Base-by-base conservation (phyloP, 108 stramenopile genomes). In the Thalassiosira profunda region DNA sequence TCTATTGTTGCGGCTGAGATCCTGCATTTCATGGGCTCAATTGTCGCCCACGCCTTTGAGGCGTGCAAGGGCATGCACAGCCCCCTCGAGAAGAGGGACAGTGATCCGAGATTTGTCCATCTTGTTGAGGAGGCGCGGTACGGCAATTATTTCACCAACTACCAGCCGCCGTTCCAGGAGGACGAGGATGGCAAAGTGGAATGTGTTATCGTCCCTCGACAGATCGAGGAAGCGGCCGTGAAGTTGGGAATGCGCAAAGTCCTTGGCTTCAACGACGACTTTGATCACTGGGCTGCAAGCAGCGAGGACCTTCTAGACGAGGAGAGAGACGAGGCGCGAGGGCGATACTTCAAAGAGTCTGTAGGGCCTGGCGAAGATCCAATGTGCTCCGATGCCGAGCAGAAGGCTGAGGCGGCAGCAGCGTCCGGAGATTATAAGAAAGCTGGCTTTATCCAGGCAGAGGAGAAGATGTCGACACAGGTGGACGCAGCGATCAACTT, bases 1-100 rank as follows among this genome's bases (percentile, higher is more conserved):
- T 28, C 28, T 18, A 9, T 4, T 11, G 25, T 63, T n/a, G 52
- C 62, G 4, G 53, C 62, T 18, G 62, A 55, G 53, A 63, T 63
- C 11, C 25, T 63, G 62, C 62, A 63, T 35, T 28, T 15, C 18
- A 26, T 63, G 53, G 62, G 33, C 34, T 15, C 20, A 1, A 47
- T 58, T 23, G 57, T 58, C 17, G 40, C 48, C 48, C 45, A 58
- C n/a, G 57, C 57, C 5, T 58, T 58, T 42, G 57, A 58, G 17
- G 57, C 6, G n/a, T 58, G 45, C 5, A 58, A 58, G 21, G 25
- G 23, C 48, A 14, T 58, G 5, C 33, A 31, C 34, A 31, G 29
- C 6, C 51, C 24, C 6, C 3, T 3, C 23, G 20, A 3, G 30
- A 52, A 52, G 15, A 12, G 30, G 30, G 49, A 30, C 29, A 0